These are phyloP conservation scores for Chaetomium strumarium DNA, from an alignment of 2,329 filamentous ascomycete genomes.

Conservation along the genomic window DNA sequence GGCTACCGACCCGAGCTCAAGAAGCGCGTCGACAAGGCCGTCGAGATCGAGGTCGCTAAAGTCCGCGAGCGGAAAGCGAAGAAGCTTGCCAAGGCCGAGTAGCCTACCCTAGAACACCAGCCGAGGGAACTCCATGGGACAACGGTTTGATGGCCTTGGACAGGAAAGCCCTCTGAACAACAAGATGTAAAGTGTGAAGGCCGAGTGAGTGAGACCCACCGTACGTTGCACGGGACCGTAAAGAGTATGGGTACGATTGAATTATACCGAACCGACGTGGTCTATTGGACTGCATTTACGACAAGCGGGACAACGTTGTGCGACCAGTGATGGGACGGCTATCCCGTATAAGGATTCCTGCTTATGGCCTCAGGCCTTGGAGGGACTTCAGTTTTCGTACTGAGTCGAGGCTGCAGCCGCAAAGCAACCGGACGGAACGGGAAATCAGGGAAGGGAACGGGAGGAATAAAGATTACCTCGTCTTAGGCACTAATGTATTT, in stretches of 20 bases:
- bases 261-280: not conserved
- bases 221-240: too few species aligned
- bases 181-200: not conserved
- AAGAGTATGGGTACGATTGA: too few species aligned
- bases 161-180: not conserved
- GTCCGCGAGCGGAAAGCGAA: slow-evolving; percentile 52
- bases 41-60: slow-evolving; percentile 71
- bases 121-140: not conserved
- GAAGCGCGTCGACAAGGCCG: slow-evolving; percentile 68
- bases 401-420: too few species aligned
- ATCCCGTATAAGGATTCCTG: not conserved
- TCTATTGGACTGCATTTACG: not conserved
- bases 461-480: too few species aligned
- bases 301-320: not conserved
- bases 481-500: too few species aligned
- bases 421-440: too few species aligned
- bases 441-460: too few species aligned
- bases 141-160: not conserved
- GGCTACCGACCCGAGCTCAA: slow-evolving; percentile 89
- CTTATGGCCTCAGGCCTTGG: too few species aligned
- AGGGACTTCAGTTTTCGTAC: too few species aligned
- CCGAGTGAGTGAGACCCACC: not conserved
- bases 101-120: not conserved
- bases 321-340: not conserved
- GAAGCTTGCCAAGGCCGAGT: slow-evolving; percentile 47